Evolutionary conservation across 192 early-diverging fungal genomes (phyloP).

Genomic region (Coemansia sp.): DNA sequence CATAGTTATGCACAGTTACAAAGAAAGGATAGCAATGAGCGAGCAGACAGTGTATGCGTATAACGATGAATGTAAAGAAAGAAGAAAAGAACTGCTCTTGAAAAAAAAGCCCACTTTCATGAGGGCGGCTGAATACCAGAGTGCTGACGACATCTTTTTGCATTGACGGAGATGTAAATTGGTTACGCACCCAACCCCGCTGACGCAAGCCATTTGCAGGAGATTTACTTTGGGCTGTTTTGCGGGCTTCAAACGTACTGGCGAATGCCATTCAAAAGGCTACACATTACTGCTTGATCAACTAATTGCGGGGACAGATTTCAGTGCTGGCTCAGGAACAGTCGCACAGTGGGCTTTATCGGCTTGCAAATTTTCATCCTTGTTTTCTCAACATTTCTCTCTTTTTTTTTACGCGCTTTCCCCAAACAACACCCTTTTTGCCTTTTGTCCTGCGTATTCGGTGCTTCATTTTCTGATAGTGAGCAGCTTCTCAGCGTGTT

Average conservation of each 20-base stretch:
- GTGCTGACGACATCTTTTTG: neutral
- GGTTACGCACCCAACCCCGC: too few relatives aligned
- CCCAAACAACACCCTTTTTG: neutral
- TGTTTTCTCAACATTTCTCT: conserved; percentile 3
- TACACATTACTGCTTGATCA: neutral
- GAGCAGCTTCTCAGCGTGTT: neutral
- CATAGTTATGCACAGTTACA: conserved; percentile 28
- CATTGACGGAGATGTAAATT: too few relatives aligned
- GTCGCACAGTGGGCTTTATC: neutral
- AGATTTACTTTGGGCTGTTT: too few relatives aligned
- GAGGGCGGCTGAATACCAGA: neutral
- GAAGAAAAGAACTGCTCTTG: conserved; percentile 1
- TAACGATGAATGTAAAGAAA: neutral
- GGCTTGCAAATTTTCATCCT: conserved; percentile 5
- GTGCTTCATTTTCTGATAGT: neutral
- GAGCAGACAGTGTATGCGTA: conserved; percentile 5
- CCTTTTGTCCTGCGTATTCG: neutral
- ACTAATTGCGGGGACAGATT: neutral
- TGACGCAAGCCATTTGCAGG: too few relatives aligned
- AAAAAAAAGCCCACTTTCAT: neutral
- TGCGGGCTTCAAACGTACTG: too few relatives aligned
- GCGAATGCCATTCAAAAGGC: too few relatives aligned
- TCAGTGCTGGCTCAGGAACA: neutral
- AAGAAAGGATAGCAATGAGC: conserved; percentile 6
- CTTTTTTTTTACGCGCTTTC: conserved; percentile 9